These are phyloP conservation scores for Apiotrichum brassicae DNA, from an alignment of 1,284 basidiomycete genomes.

Conservation along the genomic window DNA sequence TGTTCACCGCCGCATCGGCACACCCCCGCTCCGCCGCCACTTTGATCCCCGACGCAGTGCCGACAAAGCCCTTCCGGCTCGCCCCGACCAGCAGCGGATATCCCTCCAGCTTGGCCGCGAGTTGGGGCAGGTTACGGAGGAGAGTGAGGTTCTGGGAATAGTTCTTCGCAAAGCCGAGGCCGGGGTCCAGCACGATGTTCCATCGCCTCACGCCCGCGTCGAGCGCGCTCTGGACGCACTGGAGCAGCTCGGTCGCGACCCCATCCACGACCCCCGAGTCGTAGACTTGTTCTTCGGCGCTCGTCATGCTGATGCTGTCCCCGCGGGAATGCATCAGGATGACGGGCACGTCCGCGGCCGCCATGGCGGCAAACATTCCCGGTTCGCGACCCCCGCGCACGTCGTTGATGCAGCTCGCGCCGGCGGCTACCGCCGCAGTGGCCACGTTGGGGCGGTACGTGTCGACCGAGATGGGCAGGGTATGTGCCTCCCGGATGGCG, in stretches of 20 bases:
- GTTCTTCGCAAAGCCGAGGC: slow-evolving; percentile 91
- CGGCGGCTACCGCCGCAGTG: slow-evolving; percentile 65
- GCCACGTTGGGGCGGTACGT: slow-evolving; percentile 87
- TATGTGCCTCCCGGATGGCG: slow-evolving; percentile 29
- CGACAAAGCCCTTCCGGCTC: slow-evolving; percentile 79
- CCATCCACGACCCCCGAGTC: slow-evolving; percentile 58
- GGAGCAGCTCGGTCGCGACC: slow-evolving; percentile 67
- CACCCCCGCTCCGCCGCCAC: slow-evolving; percentile 60
- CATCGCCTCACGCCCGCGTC: slow-evolving; percentile 75
- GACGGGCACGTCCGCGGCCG: slow-evolving; percentile 57
- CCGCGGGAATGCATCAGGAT: slow-evolving; percentile 92
- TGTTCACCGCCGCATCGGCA: slow-evolving; percentile 75
- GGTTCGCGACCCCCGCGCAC: slow-evolving; percentile 65
- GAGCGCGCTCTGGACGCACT: slow-evolving; percentile 63
- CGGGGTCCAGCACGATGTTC: slow-evolving; percentile 88
- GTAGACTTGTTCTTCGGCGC: slow-evolving; percentile 66
- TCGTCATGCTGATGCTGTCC: slow-evolving; percentile 55
- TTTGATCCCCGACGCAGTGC: slow-evolving; percentile 51
- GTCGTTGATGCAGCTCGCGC: slow-evolving; percentile 92
- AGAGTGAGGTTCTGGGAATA: slow-evolving; percentile 67
- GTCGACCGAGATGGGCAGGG: slow-evolving; percentile 75
- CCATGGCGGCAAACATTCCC: slow-evolving; percentile 63
- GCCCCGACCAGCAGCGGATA: slow-evolving; percentile 71
- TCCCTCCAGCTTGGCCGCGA: slow-evolving; percentile 44
- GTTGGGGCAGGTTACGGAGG: slow-evolving; percentile 53